Base-by-base conservation (phyloP, 169 alveolate species). In the Amoebophrya sp. region DNA sequence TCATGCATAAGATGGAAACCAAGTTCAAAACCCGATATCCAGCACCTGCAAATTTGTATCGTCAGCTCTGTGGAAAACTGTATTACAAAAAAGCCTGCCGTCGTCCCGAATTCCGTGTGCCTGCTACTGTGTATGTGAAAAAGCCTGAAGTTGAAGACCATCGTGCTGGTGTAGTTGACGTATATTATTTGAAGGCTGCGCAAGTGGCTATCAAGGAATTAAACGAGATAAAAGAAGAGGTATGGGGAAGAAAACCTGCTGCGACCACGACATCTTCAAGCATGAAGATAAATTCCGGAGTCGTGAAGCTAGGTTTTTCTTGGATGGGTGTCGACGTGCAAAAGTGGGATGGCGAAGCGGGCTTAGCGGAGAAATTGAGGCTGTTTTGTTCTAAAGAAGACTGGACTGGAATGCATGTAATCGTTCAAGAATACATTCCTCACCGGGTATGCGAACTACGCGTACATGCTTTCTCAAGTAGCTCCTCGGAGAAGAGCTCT, bases 311-410 rank as follows among this genome's bases (percentile, higher is more conserved):
- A 6, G 83, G 83, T 12, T 65, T 65, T 65, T 65, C 83, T 10
- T 65, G 83, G 83, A 65, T 65, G 83, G 83, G 83, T 36, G 83
- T 65, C 3, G 83, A 65, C 83, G 83, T 65, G 33, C 18, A 12
- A 26, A 18, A 6, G 83, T 65, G 12, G 12, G 33, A 65, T 10
- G 83, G 83, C 33, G 83, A 1, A 0, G 83, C 2, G 36, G 83
- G n/a, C 2, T 65, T 65, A 36, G 83, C 12, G 83, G 26, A 65
- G 2, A 65, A 65, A 18, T 26, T 65, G 83, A 18, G n/a, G 26
- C 18, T 65, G 83, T 1, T 65, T 36, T 6, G 33, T 10, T 26
- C 10, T 0, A 29, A 6, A 29, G n/a, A 6, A 18, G 83, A 0
- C 83, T 36, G 26, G 33, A 65, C n/a, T 65, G 83, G 33, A 36